Base-by-base conservation (phyloP, 1,284 basidiomycete genomes). In the Ceratobasidium sp. region DNA sequence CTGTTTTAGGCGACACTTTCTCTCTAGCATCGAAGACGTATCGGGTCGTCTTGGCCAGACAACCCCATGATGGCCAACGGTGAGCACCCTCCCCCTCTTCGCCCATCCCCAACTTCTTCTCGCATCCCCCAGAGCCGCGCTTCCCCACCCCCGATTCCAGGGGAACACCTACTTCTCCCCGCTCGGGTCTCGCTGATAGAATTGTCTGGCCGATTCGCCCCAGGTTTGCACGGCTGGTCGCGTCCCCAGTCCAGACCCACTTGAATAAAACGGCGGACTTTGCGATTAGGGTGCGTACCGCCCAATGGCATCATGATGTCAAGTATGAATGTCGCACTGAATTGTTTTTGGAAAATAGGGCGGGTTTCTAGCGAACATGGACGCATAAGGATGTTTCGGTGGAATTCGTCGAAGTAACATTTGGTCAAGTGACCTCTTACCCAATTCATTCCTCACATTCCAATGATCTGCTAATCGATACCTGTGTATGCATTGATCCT, bases 21-120 rank as follows among this genome's bases (percentile, higher is more conserved):
- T 56, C 65, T 22, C 44, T 60, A 24, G 36, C 67, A 17, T 48
- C 67, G 19, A 71, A 71, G 50, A 59, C 56, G 6, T 71, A 71
- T 54, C 54, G 67, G 36, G 7, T 71, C 17, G 56, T 60, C 9
- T 31, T 71, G 33, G 67, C 54, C 22, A 71, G 67, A 22, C 54
- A 60, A n/a, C 67, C 67, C 33, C 29, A 71, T 22, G 54, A 59
- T 33, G 67, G 67, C 3, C 67, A 57, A 50, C 59, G 67, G 67
- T 48, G 29, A 50, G 54, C 22, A n/a, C n/a, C n/a, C n/a, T n/a
- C 7, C 44, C 22, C 53, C 36, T 45, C 19, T 57, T 57, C 57
- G 36, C 4, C 36, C 36, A 41, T 11, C 36, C 36, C 36, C 11
- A 41, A 41, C 36, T 41, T 41, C 36, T 11, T 11, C 36, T 5